Evolutionary conservation across 345 rosid species (phyloP).

Genomic region (Brassica rapa): DNA sequence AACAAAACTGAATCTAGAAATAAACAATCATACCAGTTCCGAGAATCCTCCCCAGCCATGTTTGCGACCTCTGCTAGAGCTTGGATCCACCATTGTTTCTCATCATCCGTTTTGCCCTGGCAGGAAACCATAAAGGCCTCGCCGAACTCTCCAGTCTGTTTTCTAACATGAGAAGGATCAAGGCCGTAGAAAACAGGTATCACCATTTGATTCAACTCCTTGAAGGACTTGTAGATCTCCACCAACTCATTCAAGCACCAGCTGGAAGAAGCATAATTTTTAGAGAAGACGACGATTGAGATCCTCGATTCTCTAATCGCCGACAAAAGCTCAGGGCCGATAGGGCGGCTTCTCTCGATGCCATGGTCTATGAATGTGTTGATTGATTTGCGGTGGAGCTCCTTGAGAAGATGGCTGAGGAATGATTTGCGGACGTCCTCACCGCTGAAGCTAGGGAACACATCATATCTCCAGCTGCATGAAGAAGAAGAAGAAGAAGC

Average conservation of each 20-base stretch:
- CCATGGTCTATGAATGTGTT: neutral
- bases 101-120: neutral
- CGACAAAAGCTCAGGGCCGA: neutral
- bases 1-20: neutral
- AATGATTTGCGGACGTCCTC: neutral
- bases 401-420: neutral
- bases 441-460: neutral
- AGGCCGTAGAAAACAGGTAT: neutral
- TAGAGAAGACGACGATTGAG: conserved; percentile 20
- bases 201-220: neutral
- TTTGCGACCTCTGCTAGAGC: neutral
- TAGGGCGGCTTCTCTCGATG: conserved; percentile 7
- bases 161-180: neutral
- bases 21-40: neutral
- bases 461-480: neutral
- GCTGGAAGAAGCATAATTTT: conserved; percentile 10
- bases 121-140: neutral
- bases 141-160: neutral
- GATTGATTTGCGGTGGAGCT: neutral
- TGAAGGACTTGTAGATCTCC: neutral
- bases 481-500: neutral
- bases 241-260: neutral
- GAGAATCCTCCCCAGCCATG: neutral
- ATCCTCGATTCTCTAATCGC: conserved; percentile 20
- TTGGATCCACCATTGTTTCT: neutral